Evolutionary conservation across 1,284 basidiomycete genomes (phyloP).

Genomic region (Puccinia triticina): DNA sequence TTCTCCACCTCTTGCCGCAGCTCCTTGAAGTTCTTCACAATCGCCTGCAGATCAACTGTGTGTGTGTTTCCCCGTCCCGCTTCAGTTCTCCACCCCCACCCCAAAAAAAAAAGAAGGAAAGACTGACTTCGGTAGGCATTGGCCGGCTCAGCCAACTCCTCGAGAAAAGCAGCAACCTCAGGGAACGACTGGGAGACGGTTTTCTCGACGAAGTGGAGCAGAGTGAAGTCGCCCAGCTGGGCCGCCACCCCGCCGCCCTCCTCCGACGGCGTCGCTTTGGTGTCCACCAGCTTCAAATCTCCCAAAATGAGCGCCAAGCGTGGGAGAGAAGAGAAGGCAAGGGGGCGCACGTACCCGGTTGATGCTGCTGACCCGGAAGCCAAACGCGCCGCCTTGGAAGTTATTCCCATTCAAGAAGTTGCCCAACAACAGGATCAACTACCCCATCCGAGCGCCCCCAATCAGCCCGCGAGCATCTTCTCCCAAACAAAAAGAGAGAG

Average conservation of each 20-base stretch:
- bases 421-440: slow-evolving; percentile 91
- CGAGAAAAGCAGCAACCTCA: slow-evolving; percentile 81
- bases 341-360: slow-evolving; percentile 71
- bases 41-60: slow-evolving; percentile 67
- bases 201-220: slow-evolving; percentile 90
- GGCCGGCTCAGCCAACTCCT: slow-evolving; percentile 84
- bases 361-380: slow-evolving; percentile 95
- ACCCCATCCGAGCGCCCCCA: too few relatives aligned
- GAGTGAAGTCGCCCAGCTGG: slow-evolving; percentile 78
- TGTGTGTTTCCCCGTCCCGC: slow-evolving; percentile 63
- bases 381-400: slow-evolving; percentile 93
- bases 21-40: slow-evolving; percentile 72
- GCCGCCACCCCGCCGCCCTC: slow-evolving; percentile 43
- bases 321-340: neutral
- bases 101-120: neutral
- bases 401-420: slow-evolving; percentile 98
- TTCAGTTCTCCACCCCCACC: slow-evolving; percentile 58
- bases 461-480: too few relatives aligned
- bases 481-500: too few relatives aligned
- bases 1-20: slow-evolving; percentile 76
- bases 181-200: slow-evolving; percentile 87
- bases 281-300: slow-evolving; percentile 85
- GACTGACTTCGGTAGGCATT: slow-evolving; percentile 85
- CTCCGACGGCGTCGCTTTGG: slow-evolving; percentile 70
- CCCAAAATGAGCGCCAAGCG: neutral